These are phyloP conservation scores for Phytophthora rubi DNA, from an alignment of 352 stramenopile species.

Conservation along the genomic window DNA sequence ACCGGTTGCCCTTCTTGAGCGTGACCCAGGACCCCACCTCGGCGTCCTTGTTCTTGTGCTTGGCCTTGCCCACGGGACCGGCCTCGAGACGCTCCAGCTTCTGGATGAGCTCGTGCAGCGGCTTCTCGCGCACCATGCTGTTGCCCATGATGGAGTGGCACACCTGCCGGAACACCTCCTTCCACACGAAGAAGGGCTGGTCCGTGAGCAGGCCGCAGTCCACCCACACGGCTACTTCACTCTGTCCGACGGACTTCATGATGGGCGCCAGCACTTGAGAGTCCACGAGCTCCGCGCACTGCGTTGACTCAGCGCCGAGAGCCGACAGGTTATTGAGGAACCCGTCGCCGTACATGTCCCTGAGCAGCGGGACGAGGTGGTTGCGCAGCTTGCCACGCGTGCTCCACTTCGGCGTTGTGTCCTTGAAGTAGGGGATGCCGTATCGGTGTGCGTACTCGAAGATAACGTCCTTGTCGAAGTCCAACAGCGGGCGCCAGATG, in stretches of 20 bases:
- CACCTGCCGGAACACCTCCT: conserved; percentile 82
- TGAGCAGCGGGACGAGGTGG: conserved; percentile 93
- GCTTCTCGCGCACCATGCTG: conserved; percentile 87
- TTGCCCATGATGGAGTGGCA: conserved; percentile 85
- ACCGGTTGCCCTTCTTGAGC: conserved; percentile 86
- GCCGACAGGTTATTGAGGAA: conserved; percentile 86
- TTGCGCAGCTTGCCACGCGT: conserved; percentile 97
- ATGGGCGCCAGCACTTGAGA: conserved; percentile 64
- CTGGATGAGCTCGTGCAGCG: conserved; percentile 72
- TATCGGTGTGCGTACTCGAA: conserved; percentile 96
- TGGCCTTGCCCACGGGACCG: conserved; percentile 26
- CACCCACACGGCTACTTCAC: conserved; percentile 75
- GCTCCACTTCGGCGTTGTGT: conserved; percentile 97
- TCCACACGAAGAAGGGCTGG: conserved; percentile 89
- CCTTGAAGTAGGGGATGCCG: conserved; percentile 97
- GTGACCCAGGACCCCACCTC: conserved; percentile 77
- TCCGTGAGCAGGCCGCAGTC: conserved; percentile 56
- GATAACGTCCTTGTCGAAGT: conserved; percentile 94
- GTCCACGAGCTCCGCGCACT: conserved; percentile 78
- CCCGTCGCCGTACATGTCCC: conserved; percentile 95
- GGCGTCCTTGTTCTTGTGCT: conserved; percentile 50
- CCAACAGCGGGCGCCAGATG: conserved; percentile 94
- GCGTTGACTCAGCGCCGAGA: conserved; percentile 78
- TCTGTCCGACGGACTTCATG: conserved; percentile 59
- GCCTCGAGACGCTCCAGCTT: conserved; percentile 66